Base-by-base conservation (phyloP, 768 basidiomycete species). In the Amanita subjunquillea region DNA sequence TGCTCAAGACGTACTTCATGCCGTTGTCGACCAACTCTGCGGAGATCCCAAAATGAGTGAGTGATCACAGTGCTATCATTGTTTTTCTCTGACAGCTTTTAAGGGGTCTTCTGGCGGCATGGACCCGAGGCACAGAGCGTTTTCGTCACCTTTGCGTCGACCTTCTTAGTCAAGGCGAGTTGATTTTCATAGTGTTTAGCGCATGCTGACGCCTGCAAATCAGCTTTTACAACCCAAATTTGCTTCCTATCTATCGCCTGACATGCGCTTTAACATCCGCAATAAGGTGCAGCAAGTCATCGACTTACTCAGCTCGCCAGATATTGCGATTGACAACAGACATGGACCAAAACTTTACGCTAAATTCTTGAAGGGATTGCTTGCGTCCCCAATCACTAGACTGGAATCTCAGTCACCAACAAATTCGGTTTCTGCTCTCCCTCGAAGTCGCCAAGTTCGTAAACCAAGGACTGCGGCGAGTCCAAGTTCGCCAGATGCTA, bases 341-440 rank as follows among this genome's bases (percentile, higher is more conserved):
- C 88, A 91, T 60, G 86, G 85, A 0, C 89, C 88, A 1, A 85
- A 81, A 62, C 69, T 91, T 4, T 91, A 89, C 63, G 79, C 89
- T 0, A 82, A 79, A 45, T 91, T 91, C 76, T 72, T 92, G 43
- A 77, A 78, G 41, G 80, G 82, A 34, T 73, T 91, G 4, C 73
- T 91, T 6, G 77, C 77, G 13, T 76, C 76, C n/a, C 79, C 79
- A 17, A 74, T 70, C 63, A 72, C 74, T 8, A 44, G 51, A 32
- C 51, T 53, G 4, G 43, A 37, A 29, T 45, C 43, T 13, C 51
- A 53, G 34, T 53, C 51, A 8, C 51, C 51, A 13, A 13, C 44
- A 29, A 23, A 25, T n/a, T 46, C 43, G 2, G 15, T 36, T 3
- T 10, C n/a, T n/a, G 44, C 51, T 20, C 51, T 53, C 22, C 51